Evolutionary conservation across 345 rosid species (phyloP), one percentile per base, ranked within the genome.

Genomic region (Carallia brachiata): DNA sequence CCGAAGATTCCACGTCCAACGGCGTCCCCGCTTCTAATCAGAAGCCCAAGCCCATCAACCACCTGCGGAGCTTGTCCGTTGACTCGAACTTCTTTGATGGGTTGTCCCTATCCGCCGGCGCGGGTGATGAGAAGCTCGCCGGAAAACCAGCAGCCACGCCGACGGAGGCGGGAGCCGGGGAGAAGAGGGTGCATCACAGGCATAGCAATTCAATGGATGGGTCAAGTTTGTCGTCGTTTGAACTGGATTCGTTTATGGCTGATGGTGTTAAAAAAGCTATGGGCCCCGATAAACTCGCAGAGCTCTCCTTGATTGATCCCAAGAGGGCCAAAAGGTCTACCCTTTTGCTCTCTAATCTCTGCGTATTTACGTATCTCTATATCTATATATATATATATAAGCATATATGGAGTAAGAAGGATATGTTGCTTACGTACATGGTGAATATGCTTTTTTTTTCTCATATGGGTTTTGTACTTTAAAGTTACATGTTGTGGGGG

Each of bases 151-250:
- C 62, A 5, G 71, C 73, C 23, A 81, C 69, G 72, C 87, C 78
- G 60, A 70, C 71, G 74, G 73, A 44, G 31, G 62, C 70, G 34
- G 62, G 69, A 30, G 23, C 53, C 8, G 85, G 82, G 39, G 97
- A 81, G 73, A 86, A 79, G 84, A 83, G 73, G 78, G 69, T 62
- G 66, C 71, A 74, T 58, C 93, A 87, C 31, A 79, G 96, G 76
- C 90, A 89, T 73, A 89, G 97, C 67, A 84, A 75, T 73, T 94
- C 98, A 1, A 85, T 89, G 95, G 98, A 94, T 59, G 97, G 96
- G 57, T 82, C 86, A 1, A 80, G 73, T 34, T 66, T 86, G 27
- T 57, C 73, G 7, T 90, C 88, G 71, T 83, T 89, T 72, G 91
- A 90, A 1, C 36, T 74, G 4, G 98, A 90, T 1, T 88, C 88